Base-by-base conservation (phyloP, 2,329 filamentous ascomycete species). In the Cladosporium sp. region DNA sequence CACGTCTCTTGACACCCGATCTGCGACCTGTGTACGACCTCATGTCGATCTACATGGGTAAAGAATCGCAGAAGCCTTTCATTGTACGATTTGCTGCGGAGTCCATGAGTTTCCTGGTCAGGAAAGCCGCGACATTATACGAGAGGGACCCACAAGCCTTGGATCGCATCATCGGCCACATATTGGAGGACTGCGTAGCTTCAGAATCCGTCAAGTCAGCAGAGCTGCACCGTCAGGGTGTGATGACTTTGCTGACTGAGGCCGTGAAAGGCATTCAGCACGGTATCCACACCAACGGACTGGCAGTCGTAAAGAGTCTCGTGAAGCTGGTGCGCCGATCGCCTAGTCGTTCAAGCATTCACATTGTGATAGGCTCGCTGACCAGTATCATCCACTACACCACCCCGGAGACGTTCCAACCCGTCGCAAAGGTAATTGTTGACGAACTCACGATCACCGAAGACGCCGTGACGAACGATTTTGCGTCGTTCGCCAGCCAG, bases 81-180 rank as follows among this genome's bases (percentile, higher is more conserved):
- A 92, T 97, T 70, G 90, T 92, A 28, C 88, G 93, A 64, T 99
- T 98, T 78, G 91, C 94, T 14, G 95, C 95, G 29, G 95, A 99
- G 79, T 92, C 95, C 2, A 85, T 99, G 81, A 97, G 93, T 70
- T 99, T 98, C 74, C 82, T 99, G 23, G 85, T 99, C 23, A 90
- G 92, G 74, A 98, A 97, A 80, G 91, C 93, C 7, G 93, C 91
- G 2, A 85, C 90, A 18, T 85, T 88, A 2, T 91, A 92, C 64
- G 87, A 91, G 69, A 88, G 92, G 70, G 90, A 94, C 69, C 79
- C 80, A 59, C 86, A 83, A 29, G 87, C 92, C 0, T 82, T 99
- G 40, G 82, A 86, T 14, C 79, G 84, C 14, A 88, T 97, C n/a
- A 80, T 96, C 2, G 81, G 84, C 14, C 89, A 93, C 77, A 88